These are phyloP conservation scores for Botryotinia globosa DNA, from an alignment of 2,329 filamentous ascomycete genomes.

Conservation along the genomic window DNA sequence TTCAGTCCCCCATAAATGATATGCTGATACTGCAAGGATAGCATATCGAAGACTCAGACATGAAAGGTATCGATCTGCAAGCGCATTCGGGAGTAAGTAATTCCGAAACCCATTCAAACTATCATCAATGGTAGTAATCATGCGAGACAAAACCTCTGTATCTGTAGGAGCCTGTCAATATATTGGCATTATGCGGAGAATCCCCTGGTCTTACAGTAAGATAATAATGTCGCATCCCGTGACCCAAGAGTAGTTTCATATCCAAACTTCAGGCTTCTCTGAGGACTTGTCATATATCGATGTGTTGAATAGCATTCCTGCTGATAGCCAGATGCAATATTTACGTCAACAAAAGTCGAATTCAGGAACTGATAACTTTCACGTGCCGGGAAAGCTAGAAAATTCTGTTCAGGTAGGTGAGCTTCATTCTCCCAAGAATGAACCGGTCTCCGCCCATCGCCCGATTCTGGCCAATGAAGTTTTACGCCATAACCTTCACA, in stretches of 20 bases:
- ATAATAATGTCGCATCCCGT: conserved; percentile 31
- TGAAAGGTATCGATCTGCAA: conserved; percentile 38
- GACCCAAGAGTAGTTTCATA: conserved; percentile 34
- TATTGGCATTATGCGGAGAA: too few species aligned
- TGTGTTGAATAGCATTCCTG: conserved; percentile 29
- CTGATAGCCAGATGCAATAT: conserved; percentile 28
- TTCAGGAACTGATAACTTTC: conserved; percentile 14
- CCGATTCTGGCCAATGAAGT: conserved; percentile 48
- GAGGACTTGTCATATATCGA: conserved; percentile 36
- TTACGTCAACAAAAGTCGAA: neutral
- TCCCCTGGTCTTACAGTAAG: conserved; percentile 22
- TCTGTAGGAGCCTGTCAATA: conserved; percentile 11
- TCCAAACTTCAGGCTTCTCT: conserved; percentile 40
- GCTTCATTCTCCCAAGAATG: conserved; percentile 21
- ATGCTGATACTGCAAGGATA: conserved; percentile 46
- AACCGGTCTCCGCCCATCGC: conserved; percentile 43
- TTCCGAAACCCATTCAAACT: conserved; percentile 48
- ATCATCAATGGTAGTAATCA: conserved; percentile 49
- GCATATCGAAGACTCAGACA: conserved; percentile 43
- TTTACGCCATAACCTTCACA: conserved; percentile 48
- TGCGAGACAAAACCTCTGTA: conserved; percentile 18
- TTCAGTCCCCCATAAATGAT: conserved; percentile 43
- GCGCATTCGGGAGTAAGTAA: conserved; percentile 47
- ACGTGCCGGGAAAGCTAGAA: neutral
- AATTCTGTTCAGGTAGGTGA: conserved; percentile 20